Evolutionary conservation across 2,329 filamentous ascomycete genomes (phyloP), one percentile per base, ranked within the genome.

Genomic region (Diaporthe destruens): DNA sequence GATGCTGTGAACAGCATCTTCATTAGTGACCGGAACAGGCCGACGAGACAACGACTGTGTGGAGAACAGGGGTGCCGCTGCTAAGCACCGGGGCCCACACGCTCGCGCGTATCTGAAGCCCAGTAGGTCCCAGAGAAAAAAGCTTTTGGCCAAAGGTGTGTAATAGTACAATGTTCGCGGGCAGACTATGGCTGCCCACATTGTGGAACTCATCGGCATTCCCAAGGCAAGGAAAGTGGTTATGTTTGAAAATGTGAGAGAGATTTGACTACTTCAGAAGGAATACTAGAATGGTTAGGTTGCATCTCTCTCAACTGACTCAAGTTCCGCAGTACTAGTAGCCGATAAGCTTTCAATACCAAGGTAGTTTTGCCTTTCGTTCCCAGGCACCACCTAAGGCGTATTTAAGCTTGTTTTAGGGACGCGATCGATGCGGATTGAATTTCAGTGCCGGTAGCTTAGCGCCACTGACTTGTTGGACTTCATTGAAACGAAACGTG

Each of bases 401-500:
- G 23, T 12, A n/a, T 29, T 47, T 61, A 61, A 61, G 39, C 57
- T 61, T 61, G 16, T 61, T 61, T 47, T 47, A 14, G 39, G 8
- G 25, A 61, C 18, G 5, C 16, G 9, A 44, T n/a, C 16, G 23
- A 61, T 8, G 1, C 39, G 23, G 29, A 61, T 61, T 61, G 56
- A 25, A 44, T 44, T 44, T 61, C 6, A 8, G 42, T 3, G 11
- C 23, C 23, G 25, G 56, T 12, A 44, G 36, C 59, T 63, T 63
- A 25, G 59, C 42, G 34, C 9, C 42, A 20, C 49, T 49, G 25
- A 49, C 42, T 51, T 65, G 29, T 29, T 20, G 20, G 20, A 3
- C 49, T 65, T 42, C n/a, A 65, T 65, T 34, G 59, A 65, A 65
- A 51, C 59, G 42, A 65, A 65, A 65, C 42, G 59, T 25, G 20